A percentile compares a stretch with the other conserved stretches of the same genome.
phyloP scores from a whole-genome alignment of 352 stramenopile genomes.

The Pythium aristosporum region DNA sequence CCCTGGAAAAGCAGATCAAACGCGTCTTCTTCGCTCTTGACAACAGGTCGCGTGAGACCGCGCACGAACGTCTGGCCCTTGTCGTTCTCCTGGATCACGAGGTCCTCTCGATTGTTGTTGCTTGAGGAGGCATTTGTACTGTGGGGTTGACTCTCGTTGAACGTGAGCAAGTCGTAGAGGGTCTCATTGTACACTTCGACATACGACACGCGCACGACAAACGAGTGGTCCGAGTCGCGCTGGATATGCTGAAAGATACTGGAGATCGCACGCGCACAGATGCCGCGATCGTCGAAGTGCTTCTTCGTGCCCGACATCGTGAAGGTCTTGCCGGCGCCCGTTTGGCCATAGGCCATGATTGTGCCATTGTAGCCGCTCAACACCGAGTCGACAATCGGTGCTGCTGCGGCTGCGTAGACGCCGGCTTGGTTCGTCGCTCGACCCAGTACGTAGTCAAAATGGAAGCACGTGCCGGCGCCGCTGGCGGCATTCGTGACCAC shows the following conservation, averaged over 20 bases:
- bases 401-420: constrained; percentile 42
- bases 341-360: constrained; percentile 76
- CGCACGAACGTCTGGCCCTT: constrained; percentile 69
- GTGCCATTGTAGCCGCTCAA: constrained; percentile 75
- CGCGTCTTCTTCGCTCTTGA: constrained; percentile 67
- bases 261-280: constrained; percentile 59
- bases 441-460: constrained; percentile 62
- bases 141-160: constrained; percentile 17
- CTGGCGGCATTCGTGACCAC: constrained; percentile 54
- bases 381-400: constrained; percentile 60
- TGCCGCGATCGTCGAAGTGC: constrained; percentile 59
- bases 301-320: constrained; percentile 66
- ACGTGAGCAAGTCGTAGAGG: constrained; percentile 80
- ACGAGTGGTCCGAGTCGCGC: constrained; percentile 46
- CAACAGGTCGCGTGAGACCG: constrained; percentile 50
- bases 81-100: constrained; percentile 61
- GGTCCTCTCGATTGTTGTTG: constrained; percentile 27
- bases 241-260: constrained; percentile 53
- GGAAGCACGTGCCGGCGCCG: constrained; percentile 55
- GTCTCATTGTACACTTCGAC: constrained; percentile 92
- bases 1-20: constrained; percentile 79
- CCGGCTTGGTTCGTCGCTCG: constrained; percentile 43
- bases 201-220: constrained; percentile 67
- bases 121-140: constrained; percentile 21
- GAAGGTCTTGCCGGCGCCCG: constrained; percentile 72